Conservation (phyloP, 2,329 filamentous ascomycete species). For the Talaromyces islandicus region DNA sequence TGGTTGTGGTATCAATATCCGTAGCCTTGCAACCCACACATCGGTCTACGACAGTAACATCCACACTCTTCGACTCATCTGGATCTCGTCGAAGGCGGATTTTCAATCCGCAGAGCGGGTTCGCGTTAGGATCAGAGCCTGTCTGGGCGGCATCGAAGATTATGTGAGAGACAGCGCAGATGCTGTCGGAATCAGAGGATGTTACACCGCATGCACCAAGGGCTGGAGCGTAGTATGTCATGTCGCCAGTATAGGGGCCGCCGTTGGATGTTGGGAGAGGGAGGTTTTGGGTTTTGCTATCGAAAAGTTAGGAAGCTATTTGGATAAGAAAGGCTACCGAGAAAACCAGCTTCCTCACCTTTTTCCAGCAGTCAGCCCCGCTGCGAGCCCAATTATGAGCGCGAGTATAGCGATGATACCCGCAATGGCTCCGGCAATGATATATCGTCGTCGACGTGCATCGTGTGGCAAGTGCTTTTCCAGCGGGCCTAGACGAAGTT, state of each 20-base stretch:
- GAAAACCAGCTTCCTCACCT: conserved; percentile 5
- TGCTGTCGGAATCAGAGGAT: conserved; percentile 49
- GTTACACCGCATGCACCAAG: conserved; percentile 65
- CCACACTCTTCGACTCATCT: conserved; percentile 40
- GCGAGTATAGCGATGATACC: conserved; percentile 19
- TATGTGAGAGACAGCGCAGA: conserved; percentile 62
- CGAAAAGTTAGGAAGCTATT: neutral
- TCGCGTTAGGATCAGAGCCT: conserved; percentile 54
- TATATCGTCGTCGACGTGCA: conserved; percentile 9
- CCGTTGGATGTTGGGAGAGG: conserved; percentile 46
- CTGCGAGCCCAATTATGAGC: conserved; percentile 28
- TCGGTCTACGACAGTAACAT: conserved; percentile 63
- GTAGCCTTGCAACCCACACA: conserved; percentile 49
- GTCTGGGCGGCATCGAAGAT: conserved; percentile 57
- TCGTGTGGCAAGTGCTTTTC: conserved; percentile 11
- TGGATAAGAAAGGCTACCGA: neutral
- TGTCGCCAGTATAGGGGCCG: conserved; percentile 54
- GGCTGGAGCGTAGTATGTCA: conserved; percentile 63
- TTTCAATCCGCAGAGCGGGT: conserved; percentile 61
- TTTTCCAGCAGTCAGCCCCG: conserved; percentile 21
- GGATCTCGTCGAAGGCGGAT: conserved; percentile 57
- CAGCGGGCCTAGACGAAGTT: conserved; percentile 5
- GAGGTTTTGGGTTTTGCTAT: conserved; percentile 30
- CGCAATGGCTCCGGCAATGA: conserved; percentile 7
- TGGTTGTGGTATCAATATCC: conserved; percentile 46